Conservation (phyloP, 371 early-diverging fungal genomes). For the Mucor irregularis region DNA sequence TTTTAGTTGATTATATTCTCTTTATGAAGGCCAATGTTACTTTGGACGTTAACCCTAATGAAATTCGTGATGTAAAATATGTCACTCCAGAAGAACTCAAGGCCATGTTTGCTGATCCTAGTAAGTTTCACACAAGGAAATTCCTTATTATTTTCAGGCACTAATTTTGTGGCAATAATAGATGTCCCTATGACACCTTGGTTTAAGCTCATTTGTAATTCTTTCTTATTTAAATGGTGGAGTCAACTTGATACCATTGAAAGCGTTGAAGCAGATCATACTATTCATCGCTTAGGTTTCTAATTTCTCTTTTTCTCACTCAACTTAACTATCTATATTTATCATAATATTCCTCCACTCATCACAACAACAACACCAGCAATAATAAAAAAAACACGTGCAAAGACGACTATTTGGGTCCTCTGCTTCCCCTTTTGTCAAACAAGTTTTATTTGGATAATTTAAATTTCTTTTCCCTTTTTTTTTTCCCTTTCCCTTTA, state of each 20-base stretch:
- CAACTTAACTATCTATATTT: not conserved
- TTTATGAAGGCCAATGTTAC: conserved; percentile 76
- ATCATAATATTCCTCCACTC: not conserved
- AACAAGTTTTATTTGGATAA: conserved; percentile 4
- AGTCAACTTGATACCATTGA: conserved; percentile 75
- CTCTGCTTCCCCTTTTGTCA: not conserved
- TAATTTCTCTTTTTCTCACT: conserved; percentile 15
- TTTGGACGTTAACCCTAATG: conserved; percentile 75
- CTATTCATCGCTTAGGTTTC: conserved; percentile 74
- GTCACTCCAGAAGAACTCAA: conserved; percentile 82
- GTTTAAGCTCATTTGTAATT: conserved; percentile 91
- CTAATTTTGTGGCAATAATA: conserved; percentile 5
- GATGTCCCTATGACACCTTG: conserved; percentile 88
- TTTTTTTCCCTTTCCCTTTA: not conserved
- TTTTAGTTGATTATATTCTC: conserved; percentile 87
- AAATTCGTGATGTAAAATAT: conserved; percentile 77
- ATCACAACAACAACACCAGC: too few species aligned
- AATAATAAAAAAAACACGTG: too few species aligned
- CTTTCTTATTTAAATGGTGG: conserved; percentile 96
- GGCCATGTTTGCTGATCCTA: conserved; percentile 67
- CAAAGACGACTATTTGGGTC: not conserved
- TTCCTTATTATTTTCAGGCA: not conserved
- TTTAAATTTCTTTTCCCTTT: conserved; percentile 1
- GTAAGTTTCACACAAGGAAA: conserved; percentile 22
- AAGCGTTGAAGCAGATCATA: conserved; percentile 61